Conservation (phyloP, 768 basidiomycete species). For the Leccinum imitatum region DNA sequence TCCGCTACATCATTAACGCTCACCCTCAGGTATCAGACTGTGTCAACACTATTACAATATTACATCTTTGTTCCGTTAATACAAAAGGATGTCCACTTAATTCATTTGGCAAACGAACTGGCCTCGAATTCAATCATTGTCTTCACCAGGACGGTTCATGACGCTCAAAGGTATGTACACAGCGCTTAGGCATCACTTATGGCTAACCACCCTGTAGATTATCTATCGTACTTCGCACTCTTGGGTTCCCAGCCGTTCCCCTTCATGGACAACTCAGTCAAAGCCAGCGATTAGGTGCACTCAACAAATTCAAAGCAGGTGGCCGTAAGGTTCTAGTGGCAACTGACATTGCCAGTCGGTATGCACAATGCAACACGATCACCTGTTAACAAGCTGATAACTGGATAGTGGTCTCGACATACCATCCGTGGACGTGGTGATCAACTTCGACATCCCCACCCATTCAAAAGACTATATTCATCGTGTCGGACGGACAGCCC, state of each 20-base stretch:
- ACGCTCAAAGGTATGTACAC: conserved; percentile 69
- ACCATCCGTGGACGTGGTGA: conserved; percentile 88
- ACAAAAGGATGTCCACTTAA: conserved; percentile 88
- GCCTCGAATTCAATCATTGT: conserved; percentile 93
- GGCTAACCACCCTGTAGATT: conserved; percentile 45
- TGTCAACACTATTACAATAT: conserved; percentile 91
- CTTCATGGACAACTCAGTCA: conserved; percentile 95
- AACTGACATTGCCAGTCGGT: conserved; percentile 95
- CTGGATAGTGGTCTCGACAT: conserved; percentile 83
- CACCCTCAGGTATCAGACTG: conserved; percentile 83
- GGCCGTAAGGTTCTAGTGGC: conserved; percentile 90
- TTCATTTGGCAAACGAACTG: conserved; percentile 85
- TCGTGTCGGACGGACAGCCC: conserved; percentile 94
- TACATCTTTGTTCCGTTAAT: conserved; percentile 91
- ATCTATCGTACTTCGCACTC: conserved; percentile 82
- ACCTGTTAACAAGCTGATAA: conserved; percentile 6
- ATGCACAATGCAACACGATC: conserved; percentile 26
- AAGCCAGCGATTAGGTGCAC: conserved; percentile 87
- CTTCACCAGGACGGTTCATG: conserved; percentile 94
- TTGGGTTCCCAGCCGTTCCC: conserved; percentile 94
- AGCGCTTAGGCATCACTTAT: not conserved
- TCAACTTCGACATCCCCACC: conserved; percentile 97
- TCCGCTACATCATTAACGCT: not conserved
- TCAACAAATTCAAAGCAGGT: conserved; percentile 95
- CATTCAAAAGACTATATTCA: conserved; percentile 99